Conservation (phyloP, 2,329 filamentous ascomycete genomes). For the Colletotrichum tofieldiae region DNA sequence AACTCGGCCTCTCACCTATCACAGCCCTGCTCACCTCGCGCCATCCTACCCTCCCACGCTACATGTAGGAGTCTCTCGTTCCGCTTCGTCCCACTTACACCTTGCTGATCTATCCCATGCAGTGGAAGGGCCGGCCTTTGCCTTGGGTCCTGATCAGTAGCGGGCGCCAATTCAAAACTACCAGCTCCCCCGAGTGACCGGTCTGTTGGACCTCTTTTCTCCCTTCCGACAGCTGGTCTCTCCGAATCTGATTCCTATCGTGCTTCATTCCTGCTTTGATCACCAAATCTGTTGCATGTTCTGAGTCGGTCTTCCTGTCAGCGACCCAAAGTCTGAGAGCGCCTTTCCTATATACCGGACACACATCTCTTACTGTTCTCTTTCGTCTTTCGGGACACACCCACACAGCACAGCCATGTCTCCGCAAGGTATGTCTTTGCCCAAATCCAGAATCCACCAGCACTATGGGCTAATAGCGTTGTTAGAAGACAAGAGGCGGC, state of each 20-base stretch:
- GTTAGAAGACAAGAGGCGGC: constrained; percentile 70
- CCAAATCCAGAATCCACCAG: constrained; percentile 45
- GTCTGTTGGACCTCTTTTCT: constrained; percentile 55
- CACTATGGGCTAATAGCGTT: constrained; percentile 49
- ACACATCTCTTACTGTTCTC: constrained; percentile 21
- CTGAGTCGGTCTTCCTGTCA: constrained; percentile 40
- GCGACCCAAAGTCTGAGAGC: constrained; percentile 17
- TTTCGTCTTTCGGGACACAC: constrained; percentile 42
- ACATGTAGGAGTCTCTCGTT: constrained; percentile 55
- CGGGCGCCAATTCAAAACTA: constrained; percentile 69
- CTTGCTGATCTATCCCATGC: constrained; percentile 57
- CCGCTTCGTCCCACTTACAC: constrained; percentile 50
- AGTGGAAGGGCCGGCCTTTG: constrained; percentile 45
- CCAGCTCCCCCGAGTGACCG: constrained; percentile 58
- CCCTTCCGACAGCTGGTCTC: constrained; percentile 72
- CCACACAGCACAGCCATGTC: constrained; percentile 50
- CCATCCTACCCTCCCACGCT: constrained; percentile 46
- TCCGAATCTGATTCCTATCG: constrained; percentile 56
- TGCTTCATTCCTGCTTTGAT: constrained; percentile 55
- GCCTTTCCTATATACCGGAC: constrained; percentile 44
- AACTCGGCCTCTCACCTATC: constrained; percentile 63
- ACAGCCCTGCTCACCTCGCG: constrained; percentile 50
- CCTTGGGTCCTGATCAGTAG: constrained; percentile 35
- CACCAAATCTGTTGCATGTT: constrained; percentile 47
- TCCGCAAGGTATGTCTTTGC: constrained; percentile 57